Evolutionary conservation across 176 grass and related monocot genomes (phyloP), one percentile per base, ranked within the genome.

Genomic region (Triticum dicoccoides): DNA sequence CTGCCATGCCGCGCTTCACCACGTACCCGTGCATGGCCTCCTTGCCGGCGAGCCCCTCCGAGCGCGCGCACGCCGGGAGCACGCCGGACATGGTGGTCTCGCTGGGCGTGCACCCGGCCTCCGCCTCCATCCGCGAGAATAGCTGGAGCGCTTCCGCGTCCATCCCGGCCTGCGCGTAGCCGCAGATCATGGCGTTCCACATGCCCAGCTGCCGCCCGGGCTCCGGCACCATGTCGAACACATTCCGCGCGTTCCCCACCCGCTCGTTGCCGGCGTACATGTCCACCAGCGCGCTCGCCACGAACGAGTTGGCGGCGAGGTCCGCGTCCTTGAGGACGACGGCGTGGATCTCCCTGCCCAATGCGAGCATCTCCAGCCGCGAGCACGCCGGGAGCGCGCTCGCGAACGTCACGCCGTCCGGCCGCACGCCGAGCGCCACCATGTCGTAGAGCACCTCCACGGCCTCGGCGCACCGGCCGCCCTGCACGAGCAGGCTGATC

Each of bases 171-270:
- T 94, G 93, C 76, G 90, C 93, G 72, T 95, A 98, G 30, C 96
- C 91, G 5, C 93, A 95, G 83, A 98, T 84, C 93, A 98, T 95
- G 18, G 96, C 93, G 86, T 98, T 98, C 96, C 96, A 98, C 34
- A 95, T 62, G 38, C 90, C 96, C 29, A 94, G 90, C 80, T 91
- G 91, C 44, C 87, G 66, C 10, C 73, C 64, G 0, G 78, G 39
- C 9, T 32, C 74, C 1, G 86, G 39, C 11, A 94, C 82, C 78
- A 80, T 69, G 81, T 94, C 91, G 49, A 95, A 98, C 62, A 92
- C 93, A 21, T 32, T 18, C 5, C 91, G 82, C 8, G 88, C 93
- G 70, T 71, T 72, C 25, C 24, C 78, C 59, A 95, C 84, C 34
- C 61, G 70, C 37, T 89, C 96, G 83, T 90, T 76, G 67, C 90